A percentile compares a stretch with the other conserved stretches of the same genome.
Conservation (phyloP, 768 basidiomycete species). For the Roridomyces roridus region DNA sequence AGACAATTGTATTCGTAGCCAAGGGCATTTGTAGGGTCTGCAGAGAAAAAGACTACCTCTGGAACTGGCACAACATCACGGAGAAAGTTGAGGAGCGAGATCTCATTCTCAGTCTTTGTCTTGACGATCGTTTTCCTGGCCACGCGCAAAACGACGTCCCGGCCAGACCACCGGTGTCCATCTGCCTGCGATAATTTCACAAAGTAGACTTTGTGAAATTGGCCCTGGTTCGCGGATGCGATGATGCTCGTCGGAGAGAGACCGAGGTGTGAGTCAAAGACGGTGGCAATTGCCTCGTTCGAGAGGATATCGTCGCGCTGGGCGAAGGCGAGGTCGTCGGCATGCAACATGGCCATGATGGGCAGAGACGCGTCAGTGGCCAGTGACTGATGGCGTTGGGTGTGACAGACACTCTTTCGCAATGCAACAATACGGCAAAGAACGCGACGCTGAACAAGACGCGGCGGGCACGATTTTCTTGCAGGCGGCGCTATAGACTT, state of each 20-base stretch:
- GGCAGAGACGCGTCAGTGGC: too few species aligned
- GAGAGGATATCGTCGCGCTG: slow-evolving; percentile 13
- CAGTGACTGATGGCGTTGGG: not conserved
- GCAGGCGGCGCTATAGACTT: too few species aligned
- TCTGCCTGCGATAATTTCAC: slow-evolving; percentile 3
- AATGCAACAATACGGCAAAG: slow-evolving; percentile 49
- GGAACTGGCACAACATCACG: slow-evolving; percentile 11
- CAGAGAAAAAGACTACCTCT: slow-evolving; percentile 17
- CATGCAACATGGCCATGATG: slow-evolving; percentile 19
- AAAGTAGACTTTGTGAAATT: slow-evolving; percentile 26
- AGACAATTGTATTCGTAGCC: slow-evolving; percentile 25
- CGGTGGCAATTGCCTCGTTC: not conserved
- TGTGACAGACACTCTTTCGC: not conserved
- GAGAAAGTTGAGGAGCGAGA: slow-evolving; percentile 7
- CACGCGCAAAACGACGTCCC: slow-evolving; percentile 20
- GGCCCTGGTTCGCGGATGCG: slow-evolving; percentile 7
- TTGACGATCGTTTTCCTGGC: slow-evolving; percentile 18
- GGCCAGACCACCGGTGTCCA: slow-evolving; percentile 13
- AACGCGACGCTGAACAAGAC: slow-evolving; percentile 51
- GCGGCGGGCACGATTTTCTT: not conserved
- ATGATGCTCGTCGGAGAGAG: slow-evolving; percentile 13
- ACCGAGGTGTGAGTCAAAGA: not conserved
- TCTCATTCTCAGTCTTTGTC: slow-evolving; percentile 23
- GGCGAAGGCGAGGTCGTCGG: slow-evolving; percentile 20
- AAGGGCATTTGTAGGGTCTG: slow-evolving; percentile 10